A percentile compares a stretch with the other conserved stretches of the same genome.
These are phyloP conservation scores for Mucor piriformis DNA, from an alignment of 371 early-diverging fungal species.

Conservation along the genomic window DNA sequence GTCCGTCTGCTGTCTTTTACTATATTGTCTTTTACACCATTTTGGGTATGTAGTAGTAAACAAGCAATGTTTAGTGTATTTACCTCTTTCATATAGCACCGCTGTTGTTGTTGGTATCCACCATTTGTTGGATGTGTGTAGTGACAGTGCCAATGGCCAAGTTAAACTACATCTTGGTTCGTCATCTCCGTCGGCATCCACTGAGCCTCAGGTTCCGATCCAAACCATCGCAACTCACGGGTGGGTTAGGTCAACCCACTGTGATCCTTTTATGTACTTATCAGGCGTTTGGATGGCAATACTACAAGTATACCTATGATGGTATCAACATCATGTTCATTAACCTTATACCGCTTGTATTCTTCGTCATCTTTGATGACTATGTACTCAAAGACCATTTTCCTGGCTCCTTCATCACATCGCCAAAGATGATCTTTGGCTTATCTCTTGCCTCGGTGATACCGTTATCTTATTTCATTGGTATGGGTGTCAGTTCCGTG, in stretches of 20 bases:
- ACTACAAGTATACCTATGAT: conserved; percentile 93
- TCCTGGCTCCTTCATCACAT: conserved; percentile 61
- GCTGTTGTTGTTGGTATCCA: conserved; percentile 73
- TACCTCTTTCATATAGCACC: conserved; percentile 56
- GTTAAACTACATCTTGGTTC: conserved; percentile 76
- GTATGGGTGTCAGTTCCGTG: conserved; percentile 94
- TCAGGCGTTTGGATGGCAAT: conserved; percentile 79
- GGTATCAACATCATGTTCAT: conserved; percentile 96
- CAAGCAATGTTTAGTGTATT: neutral
- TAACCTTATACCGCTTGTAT: conserved; percentile 83
- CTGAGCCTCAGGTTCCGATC: conserved; percentile 75
- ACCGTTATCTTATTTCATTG: conserved; percentile 95
- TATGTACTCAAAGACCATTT: conserved; percentile 68
- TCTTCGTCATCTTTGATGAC: conserved; percentile 80
- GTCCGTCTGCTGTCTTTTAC: conserved; percentile 71
- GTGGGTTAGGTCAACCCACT: conserved; percentile 39
- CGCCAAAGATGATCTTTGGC: conserved; percentile 72
- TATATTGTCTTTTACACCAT: conserved; percentile 54
- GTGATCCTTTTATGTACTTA: conserved; percentile 78
- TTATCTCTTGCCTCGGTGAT: conserved; percentile 83
- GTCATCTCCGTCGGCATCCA: conserved; percentile 81
- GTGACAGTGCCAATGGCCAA: conserved; percentile 95
- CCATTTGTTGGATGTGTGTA: conserved; percentile 86
- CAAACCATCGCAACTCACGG: conserved; percentile 49
- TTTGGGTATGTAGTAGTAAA: conserved; percentile 43